phyloP scores from a whole-genome alignment of 768 basidiomycete genomes.

The Tremella mesenterica region DNA sequence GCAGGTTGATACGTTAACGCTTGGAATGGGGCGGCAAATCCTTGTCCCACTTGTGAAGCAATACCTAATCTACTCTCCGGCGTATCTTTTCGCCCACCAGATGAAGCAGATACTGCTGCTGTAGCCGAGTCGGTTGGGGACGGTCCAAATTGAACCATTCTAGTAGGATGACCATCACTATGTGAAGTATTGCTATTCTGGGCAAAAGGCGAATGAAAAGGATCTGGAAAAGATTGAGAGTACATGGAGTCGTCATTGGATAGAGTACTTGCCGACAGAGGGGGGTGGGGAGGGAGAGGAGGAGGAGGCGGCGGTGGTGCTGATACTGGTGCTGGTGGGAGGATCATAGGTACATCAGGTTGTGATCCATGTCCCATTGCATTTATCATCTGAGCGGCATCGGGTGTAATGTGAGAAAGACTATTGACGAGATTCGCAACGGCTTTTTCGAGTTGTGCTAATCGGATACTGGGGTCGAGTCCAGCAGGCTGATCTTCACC shows the following conservation, averaged over 20 bases:
- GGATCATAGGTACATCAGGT: not conserved
- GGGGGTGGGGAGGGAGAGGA: not conserved
- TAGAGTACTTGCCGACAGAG: no score
- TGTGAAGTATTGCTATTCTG: not conserved
- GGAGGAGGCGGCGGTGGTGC: not conserved
- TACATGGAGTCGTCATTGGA: not conserved
- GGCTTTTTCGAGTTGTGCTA: conserved; percentile 10
- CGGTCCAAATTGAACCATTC: conserved; percentile 5
- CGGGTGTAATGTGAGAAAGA: not conserved
- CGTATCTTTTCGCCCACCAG: conserved; percentile 1
- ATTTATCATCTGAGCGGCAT: not conserved
- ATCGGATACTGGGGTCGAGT: conserved; percentile 1
- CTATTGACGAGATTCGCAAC: conserved; percentile 7
- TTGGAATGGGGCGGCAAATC: conserved; percentile 15
- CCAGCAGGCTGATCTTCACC: not conserved
- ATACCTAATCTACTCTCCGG: conserved; percentile 13
- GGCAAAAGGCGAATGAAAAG: conserved; percentile 2
- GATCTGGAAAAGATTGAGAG: not conserved
- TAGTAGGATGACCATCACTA: not conserved
- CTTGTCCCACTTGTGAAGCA: conserved; percentile 7
- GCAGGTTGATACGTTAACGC: conserved; percentile 9
- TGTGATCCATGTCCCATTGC: not conserved
- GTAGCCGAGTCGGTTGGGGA: conserved; percentile 5
- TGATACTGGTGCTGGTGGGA: not conserved
- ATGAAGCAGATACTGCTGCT: not conserved